Base-by-base conservation (phyloP, 768 basidiomycete genomes). In the Agaricus sinodeliciosus region DNA sequence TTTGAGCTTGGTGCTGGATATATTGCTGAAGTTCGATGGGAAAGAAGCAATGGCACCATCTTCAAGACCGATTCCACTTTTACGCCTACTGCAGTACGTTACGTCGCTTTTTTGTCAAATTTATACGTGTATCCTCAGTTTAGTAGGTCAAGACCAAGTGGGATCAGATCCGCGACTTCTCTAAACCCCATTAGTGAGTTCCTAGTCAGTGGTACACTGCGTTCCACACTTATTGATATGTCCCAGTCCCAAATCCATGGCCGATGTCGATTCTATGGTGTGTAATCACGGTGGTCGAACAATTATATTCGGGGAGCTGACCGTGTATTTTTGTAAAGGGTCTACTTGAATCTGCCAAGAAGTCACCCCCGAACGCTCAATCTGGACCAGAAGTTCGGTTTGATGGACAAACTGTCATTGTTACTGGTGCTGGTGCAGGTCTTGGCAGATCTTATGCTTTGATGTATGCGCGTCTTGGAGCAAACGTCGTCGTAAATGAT, bases 401-500 rank as follows among this genome's bases (percentile, higher is more conserved):
- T 64, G 87, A 90, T 55, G 87, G 84, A 13, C 86, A 97, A 72
- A 95, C 93, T 9, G 90, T 89, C 55, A 84, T 99, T 60, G 79
- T 98, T 59, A 98, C 96, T 2, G 96, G 95, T 36, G 90, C 94
- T 6, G 95, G 95, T 39, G 91, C 88, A 25, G 96, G 95, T 48
- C 82, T 99, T 27, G 96, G 96, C 15, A 84, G 96, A 26, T 80
- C 82, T 1, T 96, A 98, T 63, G 90, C 96, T 0, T 76, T 87
- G 40, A 90, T 97, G 89, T 98, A 87, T 63, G 90, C 79, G 22
- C 83, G 80, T 49, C 82, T 94, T 8, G 95, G 96, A n/a, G 95
- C 93, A 9, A 96, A 96, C 60, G 90, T 99, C 28, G 89, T 98
- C 42, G 82, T 98, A 40, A 99, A 98, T 65, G 96, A 99, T 62